These are phyloP conservation scores for Ophiostoma quercus DNA, from an alignment of 2,329 filamentous ascomycete genomes.

Conservation along the genomic window DNA sequence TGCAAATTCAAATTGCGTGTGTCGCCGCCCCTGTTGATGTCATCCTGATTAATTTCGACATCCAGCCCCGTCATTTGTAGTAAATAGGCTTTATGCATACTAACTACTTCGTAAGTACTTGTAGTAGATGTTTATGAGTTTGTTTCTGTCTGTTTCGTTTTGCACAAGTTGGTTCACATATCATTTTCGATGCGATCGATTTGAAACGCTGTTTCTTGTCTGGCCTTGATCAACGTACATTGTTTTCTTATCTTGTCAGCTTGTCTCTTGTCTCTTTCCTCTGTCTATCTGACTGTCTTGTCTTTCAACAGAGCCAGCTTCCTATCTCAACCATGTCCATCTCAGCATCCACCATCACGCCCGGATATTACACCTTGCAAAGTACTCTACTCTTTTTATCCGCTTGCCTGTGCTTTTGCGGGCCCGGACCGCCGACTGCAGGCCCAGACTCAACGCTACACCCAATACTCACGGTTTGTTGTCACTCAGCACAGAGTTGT, in stretches of 20 bases:
- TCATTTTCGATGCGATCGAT: not conserved
- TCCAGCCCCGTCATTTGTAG: not conserved
- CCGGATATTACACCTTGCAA: not conserved
- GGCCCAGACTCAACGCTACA: constrained; percentile 9
- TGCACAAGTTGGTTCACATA: not conserved
- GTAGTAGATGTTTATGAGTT: too few species aligned
- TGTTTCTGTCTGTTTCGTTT: not conserved
- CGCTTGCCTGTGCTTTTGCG: constrained; percentile 22
- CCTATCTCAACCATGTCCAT: not conserved
- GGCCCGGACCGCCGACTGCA: constrained; percentile 8
- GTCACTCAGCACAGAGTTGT: not conserved
- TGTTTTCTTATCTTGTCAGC: not conserved
- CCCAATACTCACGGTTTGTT: not conserved
- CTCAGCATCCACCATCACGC: not conserved
- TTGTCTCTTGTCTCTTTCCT: too few species aligned
- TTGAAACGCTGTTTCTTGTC: not conserved
- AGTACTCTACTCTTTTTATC: not conserved
- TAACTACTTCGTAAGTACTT: too few species aligned
- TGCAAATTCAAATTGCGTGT: not conserved
- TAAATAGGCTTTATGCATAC: not conserved
- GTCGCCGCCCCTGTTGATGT: constrained; percentile 6
- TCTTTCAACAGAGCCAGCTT: not conserved
- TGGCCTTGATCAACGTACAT: not conserved
- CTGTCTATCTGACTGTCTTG: not conserved
- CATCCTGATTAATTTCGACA: constrained; percentile 10